phyloP scores from a whole-genome alignment of 352 stramenopile species.

The Globisporangium canariense region DNA sequence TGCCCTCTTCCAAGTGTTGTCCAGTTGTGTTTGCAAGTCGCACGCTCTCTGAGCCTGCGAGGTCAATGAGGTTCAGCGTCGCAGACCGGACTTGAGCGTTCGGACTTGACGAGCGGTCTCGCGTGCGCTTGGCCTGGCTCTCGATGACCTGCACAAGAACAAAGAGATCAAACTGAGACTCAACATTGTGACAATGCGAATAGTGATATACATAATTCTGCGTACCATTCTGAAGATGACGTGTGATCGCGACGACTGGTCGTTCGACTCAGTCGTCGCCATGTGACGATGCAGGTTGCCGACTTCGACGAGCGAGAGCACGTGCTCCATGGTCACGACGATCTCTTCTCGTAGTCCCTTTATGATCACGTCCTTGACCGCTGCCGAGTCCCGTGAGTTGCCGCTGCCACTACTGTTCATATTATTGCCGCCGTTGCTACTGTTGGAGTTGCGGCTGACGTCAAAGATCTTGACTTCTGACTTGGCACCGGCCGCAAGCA shows the following conservation, averaged over 20 bases:
- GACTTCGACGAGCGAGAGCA: constrained; percentile 82
- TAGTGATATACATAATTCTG: background rate
- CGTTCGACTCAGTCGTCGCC: constrained; percentile 70
- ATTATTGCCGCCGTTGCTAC: background rate
- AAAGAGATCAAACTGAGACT: constrained; percentile 34
- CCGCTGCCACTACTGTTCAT: constrained; percentile 11
- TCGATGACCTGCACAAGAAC: constrained; percentile 59
- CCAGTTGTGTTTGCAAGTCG: constrained; percentile 76
- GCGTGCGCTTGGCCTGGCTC: constrained; percentile 53
- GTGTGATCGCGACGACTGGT: constrained; percentile 75
- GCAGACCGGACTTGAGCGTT: constrained; percentile 51
- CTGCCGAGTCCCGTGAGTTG: constrained; percentile 22
- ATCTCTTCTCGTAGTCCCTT: constrained; percentile 81
- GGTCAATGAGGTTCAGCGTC: constrained; percentile 90
- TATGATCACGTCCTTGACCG: constrained; percentile 83
- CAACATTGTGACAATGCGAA: constrained; percentile 16
- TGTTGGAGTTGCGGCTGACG: constrained; percentile 40
- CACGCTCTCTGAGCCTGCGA: constrained; percentile 87
- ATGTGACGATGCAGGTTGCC: constrained; percentile 78
- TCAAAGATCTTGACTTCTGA: constrained; percentile 79
- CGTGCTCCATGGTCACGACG: constrained; percentile 73
- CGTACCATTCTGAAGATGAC: constrained; percentile 73
- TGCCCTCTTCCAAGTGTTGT: constrained; percentile 79
- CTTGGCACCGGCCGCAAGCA: constrained; percentile 76
- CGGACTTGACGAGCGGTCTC: constrained; percentile 16